Evolutionary conservation across 768 basidiomycete genomes (phyloP).

Genomic region (Hebeloma cylindrosporum): DNA sequence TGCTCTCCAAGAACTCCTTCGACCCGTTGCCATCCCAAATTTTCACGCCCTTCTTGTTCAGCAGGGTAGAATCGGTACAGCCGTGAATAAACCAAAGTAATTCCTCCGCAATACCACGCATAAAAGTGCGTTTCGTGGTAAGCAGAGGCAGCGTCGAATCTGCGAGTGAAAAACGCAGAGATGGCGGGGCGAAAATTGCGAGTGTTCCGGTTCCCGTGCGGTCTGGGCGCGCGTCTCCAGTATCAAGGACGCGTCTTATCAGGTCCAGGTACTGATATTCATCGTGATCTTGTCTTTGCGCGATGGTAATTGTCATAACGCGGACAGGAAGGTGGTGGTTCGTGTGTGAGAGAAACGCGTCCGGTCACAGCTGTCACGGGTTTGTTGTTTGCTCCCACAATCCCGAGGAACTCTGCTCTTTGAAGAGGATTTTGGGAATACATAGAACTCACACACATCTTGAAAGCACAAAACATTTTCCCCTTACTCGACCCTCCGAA

Average conservation of each 20-base stretch:
- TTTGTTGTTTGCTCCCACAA: too few species aligned
- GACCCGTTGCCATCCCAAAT: slow-evolving; percentile 99
- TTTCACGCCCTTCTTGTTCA: slow-evolving; percentile 82
- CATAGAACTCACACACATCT: too few species aligned
- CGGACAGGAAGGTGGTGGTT: background rate
- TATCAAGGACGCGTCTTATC: slow-evolving; percentile 70
- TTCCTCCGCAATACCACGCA: slow-evolving; percentile 89
- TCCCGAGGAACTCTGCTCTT: too few species aligned
- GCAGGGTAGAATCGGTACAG: slow-evolving; percentile 72
- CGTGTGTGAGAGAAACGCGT: slow-evolving; percentile 9
- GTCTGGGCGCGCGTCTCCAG: slow-evolving; percentile 80
- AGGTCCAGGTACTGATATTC: slow-evolving; percentile 89
- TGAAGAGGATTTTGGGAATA: too few species aligned
- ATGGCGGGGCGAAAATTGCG: slow-evolving; percentile 88
- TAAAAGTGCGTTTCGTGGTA: slow-evolving; percentile 94
- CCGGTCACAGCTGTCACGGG: slow-evolving; percentile 6
- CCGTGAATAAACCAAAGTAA: slow-evolving; percentile 93
- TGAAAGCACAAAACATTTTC: too few species aligned
- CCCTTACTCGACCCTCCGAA: too few species aligned
- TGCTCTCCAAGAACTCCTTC: slow-evolving; percentile 78
- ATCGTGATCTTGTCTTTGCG: slow-evolving; percentile 51
- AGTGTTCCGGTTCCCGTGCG: slow-evolving; percentile 94
- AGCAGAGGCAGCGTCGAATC: slow-evolving; percentile 79
- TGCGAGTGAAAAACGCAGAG: slow-evolving; percentile 85
- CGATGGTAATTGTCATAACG: slow-evolving; percentile 8